These are phyloP conservation scores for Urtica urens DNA, from an alignment of 306 rosid genomes.

Conservation along the genomic window DNA sequence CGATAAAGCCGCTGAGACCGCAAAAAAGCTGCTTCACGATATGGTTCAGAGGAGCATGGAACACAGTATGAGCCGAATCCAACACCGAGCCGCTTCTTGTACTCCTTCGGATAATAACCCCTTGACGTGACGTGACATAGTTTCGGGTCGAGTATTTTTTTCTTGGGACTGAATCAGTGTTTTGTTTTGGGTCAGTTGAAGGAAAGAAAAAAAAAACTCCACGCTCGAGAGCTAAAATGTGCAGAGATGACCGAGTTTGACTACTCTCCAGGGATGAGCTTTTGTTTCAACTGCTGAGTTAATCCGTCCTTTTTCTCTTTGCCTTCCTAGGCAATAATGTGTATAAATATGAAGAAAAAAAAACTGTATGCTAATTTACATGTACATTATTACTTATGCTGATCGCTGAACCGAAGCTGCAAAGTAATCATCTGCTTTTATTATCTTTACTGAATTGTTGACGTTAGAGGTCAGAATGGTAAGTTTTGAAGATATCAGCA, in stretches of 20 bases:
- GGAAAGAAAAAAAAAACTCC: slow-evolving; percentile 6
- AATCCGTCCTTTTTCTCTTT: slow-evolving; percentile 21
- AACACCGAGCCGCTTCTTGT: slow-evolving; percentile 41
- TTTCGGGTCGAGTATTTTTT: slow-evolving; percentile 19
- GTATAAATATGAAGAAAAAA: slow-evolving; percentile 20
- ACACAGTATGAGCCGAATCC: slow-evolving; percentile 45
- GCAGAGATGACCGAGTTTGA: slow-evolving; percentile 26
- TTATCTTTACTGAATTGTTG: not conserved
- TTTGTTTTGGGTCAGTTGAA: slow-evolving; percentile 28
- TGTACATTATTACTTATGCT: slow-evolving; percentile 9
- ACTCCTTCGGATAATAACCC: slow-evolving; percentile 33
- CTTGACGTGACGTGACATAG: slow-evolving; percentile 21
- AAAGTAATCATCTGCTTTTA: not conserved
- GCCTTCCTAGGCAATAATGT: too few species aligned
- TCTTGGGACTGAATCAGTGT: slow-evolving; percentile 28
- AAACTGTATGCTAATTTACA: slow-evolving; percentile 13
- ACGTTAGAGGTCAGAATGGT: too few species aligned
- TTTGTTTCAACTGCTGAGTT: slow-evolving; percentile 19
- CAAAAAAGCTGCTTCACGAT: slow-evolving; percentile 54
- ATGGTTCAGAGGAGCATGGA: slow-evolving; percentile 77
- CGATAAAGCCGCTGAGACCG: slow-evolving; percentile 77
- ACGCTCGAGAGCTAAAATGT: slow-evolving; percentile 9
- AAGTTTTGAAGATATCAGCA: too few species aligned
- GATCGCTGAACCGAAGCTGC: not conserved
- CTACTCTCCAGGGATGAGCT: slow-evolving; percentile 23